phyloP scores from a whole-genome alignment of 768 basidiomycete genomes.

The Candolleomyces eurysporus region DNA sequence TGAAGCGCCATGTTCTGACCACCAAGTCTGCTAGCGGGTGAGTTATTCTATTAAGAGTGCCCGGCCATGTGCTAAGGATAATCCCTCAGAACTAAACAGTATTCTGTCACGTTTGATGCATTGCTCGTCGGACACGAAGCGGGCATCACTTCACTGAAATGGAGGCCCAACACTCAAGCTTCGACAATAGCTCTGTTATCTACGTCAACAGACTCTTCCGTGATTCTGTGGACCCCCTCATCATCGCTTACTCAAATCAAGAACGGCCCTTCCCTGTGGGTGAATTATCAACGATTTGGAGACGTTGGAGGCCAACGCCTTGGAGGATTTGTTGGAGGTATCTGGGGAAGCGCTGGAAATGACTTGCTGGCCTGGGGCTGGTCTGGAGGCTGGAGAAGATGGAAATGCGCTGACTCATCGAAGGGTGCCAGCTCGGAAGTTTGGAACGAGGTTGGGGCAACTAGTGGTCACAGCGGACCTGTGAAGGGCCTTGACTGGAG shows the following conservation, averaged over 20 bases:
- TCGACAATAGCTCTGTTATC: conserved; percentile 68
- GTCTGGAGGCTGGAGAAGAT: conserved; percentile 92
- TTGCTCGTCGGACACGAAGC: conserved; percentile 96
- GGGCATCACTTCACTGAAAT: conserved; percentile 84
- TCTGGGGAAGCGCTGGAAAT: conserved; percentile 66
- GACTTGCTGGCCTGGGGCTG: conserved; percentile 88
- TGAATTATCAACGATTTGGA: conserved; percentile 87
- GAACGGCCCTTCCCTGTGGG: conserved; percentile 71
- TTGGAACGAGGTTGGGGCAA: conserved; percentile 79
- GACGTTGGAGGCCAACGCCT: conserved; percentile 89
- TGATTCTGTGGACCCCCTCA: conserved; percentile 93
- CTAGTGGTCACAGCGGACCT: conserved; percentile 81
- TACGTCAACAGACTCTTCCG: conserved; percentile 90
- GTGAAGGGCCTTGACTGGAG: conserved; percentile 87
- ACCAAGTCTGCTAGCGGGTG: conserved; percentile 51
- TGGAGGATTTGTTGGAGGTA: conserved; percentile 88
- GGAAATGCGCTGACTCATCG: conserved; percentile 45
- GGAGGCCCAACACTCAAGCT: conserved; percentile 50
- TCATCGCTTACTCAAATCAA: conserved; percentile 34
- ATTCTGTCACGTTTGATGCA: conserved; percentile 87
- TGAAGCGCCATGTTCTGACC: conserved; percentile 79
- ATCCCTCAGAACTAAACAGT: conserved; percentile 42
- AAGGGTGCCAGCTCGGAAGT: conserved; percentile 31
- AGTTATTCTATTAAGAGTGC: conserved; percentile 11
- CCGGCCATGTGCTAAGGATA: neutral